Evolutionary conservation across 2,329 filamentous ascomycete species (phyloP).

Genomic region (Venturia pyrina): DNA sequence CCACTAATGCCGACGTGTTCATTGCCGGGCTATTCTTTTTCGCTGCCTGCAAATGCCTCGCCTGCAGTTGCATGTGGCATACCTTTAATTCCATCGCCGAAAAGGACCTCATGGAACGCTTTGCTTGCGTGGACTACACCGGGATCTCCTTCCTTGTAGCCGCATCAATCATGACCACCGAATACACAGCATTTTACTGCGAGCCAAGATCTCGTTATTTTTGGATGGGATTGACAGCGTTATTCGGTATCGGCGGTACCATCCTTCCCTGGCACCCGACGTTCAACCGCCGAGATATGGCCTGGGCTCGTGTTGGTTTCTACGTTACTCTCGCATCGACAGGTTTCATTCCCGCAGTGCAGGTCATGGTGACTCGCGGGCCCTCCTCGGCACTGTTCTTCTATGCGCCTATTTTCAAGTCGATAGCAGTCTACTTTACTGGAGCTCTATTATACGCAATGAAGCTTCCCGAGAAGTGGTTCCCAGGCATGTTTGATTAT

Average conservation of each 20-base stretch:
- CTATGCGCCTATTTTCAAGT: conserved; percentile 80
- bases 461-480: conserved; percentile 88
- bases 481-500: conserved; percentile 89
- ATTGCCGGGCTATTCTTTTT: conserved; percentile 94
- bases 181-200: conserved; percentile 98
- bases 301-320: conserved; percentile 85
- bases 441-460: conserved; percentile 84
- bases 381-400: conserved; percentile 76
- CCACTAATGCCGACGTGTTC: conserved; percentile 78
- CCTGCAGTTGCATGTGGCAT: conserved; percentile 95
- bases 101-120: conserved; percentile 79
- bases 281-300: conserved; percentile 89
- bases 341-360: conserved; percentile 78
- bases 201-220: conserved; percentile 77
- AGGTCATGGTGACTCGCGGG: conserved; percentile 70
- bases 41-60: conserved; percentile 85
- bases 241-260: conserved; percentile 75
- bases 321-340: conserved; percentile 81
- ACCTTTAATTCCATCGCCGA: conserved; percentile 97
- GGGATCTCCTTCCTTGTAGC: conserved; percentile 92
- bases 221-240: conserved; percentile 74
- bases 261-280: conserved; percentile 92
- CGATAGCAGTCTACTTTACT: conserved; percentile 70
- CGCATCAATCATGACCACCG: conserved; percentile 93
- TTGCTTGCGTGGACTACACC: conserved; percentile 97